Base-by-base conservation (phyloP, 2,329 filamentous ascomycete genomes). In the Endothia cerciana region DNA sequence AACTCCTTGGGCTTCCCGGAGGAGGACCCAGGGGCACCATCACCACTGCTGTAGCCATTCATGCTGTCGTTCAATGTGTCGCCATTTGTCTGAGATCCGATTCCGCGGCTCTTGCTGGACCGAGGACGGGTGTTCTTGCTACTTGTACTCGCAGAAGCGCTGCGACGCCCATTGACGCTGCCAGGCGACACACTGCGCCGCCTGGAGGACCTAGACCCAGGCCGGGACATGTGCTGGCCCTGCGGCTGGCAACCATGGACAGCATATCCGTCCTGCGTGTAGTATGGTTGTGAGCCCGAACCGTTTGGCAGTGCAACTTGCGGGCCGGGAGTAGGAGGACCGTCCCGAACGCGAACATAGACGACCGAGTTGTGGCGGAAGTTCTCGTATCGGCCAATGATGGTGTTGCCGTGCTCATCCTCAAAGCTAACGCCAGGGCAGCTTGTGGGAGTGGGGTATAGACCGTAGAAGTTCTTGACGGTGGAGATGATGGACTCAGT, bases 401-500 rank as follows among this genome's bases (percentile, higher is more conserved):
- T 87, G 68, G 91, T 97, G 74, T 91, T 94, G 73, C 92, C 93
- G 73, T 91, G 83, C 70, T 92, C 88, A 77, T 98, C 94, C 80
- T 98, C 94, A 74, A 99, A 98, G 80, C 93, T 97, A 74, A 99
- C 91, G 71, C 95, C 94, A 76, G 90, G 90, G 71, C 87, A 88
- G 72, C 87, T 86, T 69, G 80, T 80, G 43, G 84, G 83, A 69
- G 87, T 89, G 70, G 94, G 92, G 77, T 97, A 97, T 71, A 99
- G 86, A 68, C 95, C 95, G 76, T 97, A 98, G 81, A 98, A 98
- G 83, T 97, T 98, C 85, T 97, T 98, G 75, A 98, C 94, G 1
- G 95, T 98, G 17, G 93, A 95, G 70, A 98, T 92, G 80, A 99
- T 99, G 43, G 94, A 97, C 76, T 98, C 94, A 28, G 94, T 98